Percentiles rank a stretch among this genome's conserved stretches.
Evolutionary conservation across 768 basidiomycete genomes (phyloP).

Genomic region (Rhodotorula graminis): DNA sequence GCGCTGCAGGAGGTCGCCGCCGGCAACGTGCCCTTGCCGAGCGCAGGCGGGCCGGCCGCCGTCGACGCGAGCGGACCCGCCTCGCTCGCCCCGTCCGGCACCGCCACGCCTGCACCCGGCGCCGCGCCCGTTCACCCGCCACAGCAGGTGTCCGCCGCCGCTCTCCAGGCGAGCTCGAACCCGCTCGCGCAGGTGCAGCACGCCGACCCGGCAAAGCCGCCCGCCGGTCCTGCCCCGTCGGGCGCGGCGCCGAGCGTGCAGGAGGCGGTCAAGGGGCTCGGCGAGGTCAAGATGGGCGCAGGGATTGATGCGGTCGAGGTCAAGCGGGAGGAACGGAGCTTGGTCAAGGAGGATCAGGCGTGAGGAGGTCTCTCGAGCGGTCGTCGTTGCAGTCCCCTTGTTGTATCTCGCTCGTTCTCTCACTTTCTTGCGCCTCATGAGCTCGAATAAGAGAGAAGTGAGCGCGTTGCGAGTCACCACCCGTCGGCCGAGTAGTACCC

Average conservation of each 20-base stretch:
- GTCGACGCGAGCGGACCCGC: neutral
- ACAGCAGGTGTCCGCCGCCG: slow-evolving; percentile 3
- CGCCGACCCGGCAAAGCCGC: slow-evolving; percentile 2
- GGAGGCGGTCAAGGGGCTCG: slow-evolving; percentile 21
- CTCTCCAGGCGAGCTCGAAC: neutral
- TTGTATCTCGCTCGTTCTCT: neutral
- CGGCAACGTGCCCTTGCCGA: slow-evolving; percentile 10
- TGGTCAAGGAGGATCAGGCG: slow-evolving; percentile 6
- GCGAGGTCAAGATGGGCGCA: neutral
- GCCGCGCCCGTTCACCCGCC: neutral
- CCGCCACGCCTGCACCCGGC: slow-evolving; percentile 1
- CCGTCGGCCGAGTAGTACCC: slow-evolving; percentile 24
- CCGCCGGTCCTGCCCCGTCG: neutral
- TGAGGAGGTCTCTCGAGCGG: neutral
- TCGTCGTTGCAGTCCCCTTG: neutral
- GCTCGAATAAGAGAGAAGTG: neutral
- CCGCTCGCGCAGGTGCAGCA: slow-evolving; percentile 3
- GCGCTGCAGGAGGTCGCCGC: slow-evolving; percentile 23
- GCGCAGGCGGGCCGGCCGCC: neutral
- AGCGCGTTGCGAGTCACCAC: neutral
- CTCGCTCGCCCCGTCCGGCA: neutral
- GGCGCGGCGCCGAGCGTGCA: neutral
- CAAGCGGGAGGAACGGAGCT: neutral
- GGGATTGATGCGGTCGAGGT: neutral
- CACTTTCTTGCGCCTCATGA: neutral